Percentiles rank a stretch among this genome's conserved stretches.
These are phyloP conservation scores for Trichophyton simii DNA, from an alignment of 2,329 filamentous ascomycete genomes.

Conservation along the genomic window DNA sequence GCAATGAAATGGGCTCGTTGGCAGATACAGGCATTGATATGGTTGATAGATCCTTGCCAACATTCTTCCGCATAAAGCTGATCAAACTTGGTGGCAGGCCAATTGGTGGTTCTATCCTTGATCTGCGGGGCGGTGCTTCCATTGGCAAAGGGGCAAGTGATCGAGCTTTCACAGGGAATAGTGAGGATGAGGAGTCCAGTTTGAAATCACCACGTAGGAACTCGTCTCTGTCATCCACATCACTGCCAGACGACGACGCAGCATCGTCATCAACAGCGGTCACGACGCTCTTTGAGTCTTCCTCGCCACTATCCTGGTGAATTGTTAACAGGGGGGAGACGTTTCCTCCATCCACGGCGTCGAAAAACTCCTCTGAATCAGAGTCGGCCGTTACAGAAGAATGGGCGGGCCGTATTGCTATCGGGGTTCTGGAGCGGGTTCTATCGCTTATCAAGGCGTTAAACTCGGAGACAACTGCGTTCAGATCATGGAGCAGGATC, in stretches of 20 bases:
- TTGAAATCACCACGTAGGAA: conserved; percentile 24
- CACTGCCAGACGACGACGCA: conserved; percentile 45
- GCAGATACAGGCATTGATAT: conserved; percentile 96
- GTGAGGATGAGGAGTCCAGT: conserved; percentile 30
- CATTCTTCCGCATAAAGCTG: conserved; percentile 89
- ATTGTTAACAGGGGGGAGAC: conserved; percentile 62
- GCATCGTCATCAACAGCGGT: conserved; percentile 34
- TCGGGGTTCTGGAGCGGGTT: conserved; percentile 45
- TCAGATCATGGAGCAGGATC: conserved; percentile 70
- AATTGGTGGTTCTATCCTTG: conserved; percentile 58
- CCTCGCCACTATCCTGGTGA: conserved; percentile 57
- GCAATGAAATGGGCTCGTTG: conserved; percentile 79
- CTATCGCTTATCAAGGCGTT: conserved; percentile 62
- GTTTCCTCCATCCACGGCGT: conserved; percentile 58
- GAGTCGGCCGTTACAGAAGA: conserved; percentile 55
- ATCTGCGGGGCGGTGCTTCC: conserved; percentile 52
- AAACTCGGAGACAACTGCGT: conserved; percentile 73
- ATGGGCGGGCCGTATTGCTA: conserved; percentile 47
- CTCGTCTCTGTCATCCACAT: conserved; percentile 39
- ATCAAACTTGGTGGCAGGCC: conserved; percentile 81
- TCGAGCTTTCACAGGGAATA: conserved; percentile 68
- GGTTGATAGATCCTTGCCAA: conserved; percentile 91
- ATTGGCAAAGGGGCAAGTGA: conserved; percentile 66
- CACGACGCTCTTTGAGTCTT: conserved; percentile 44
- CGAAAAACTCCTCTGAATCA: conserved; percentile 80